Evolutionary conservation across 352 stramenopile species (phyloP).

Genomic region (Pythium phragmitis): DNA sequence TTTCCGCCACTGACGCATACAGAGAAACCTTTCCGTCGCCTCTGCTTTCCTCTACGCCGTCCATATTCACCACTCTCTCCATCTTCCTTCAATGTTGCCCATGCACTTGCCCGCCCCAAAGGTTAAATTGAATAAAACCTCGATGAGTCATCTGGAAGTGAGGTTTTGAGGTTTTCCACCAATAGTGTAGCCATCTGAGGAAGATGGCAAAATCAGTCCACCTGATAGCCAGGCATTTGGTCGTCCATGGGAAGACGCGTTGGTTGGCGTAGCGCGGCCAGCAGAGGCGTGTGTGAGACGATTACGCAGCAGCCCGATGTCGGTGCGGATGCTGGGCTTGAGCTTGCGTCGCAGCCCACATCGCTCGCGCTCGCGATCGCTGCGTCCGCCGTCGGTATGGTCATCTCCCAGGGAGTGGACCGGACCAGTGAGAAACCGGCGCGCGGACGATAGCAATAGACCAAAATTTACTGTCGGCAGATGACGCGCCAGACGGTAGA

Average conservation of each 20-base stretch:
- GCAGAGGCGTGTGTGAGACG: constrained; percentile 50
- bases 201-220: neutral
- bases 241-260: constrained; percentile 25
- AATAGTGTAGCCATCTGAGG: constrained; percentile 21
- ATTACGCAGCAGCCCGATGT: constrained; percentile 54
- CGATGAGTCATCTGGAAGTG: neutral
- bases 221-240: neutral
- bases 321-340: constrained; percentile 56
- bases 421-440: constrained; percentile 41
- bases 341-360: constrained; percentile 49
- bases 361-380: constrained; percentile 15
- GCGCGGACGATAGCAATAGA: constrained; percentile 26
- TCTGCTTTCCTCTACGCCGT: too few species aligned
- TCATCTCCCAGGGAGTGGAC: constrained; percentile 74
- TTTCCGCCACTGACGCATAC: too few species aligned
- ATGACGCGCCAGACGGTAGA: neutral
- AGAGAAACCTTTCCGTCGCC: too few species aligned
- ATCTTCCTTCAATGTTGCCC: neutral
- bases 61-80: too few species aligned
- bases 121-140: constrained; percentile 7
- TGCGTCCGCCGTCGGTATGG: constrained; percentile 33
- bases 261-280: constrained; percentile 22
- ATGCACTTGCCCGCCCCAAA: neutral
- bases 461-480: too few species aligned
- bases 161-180: constrained; percentile 18